A percentile compares a stretch with the other conserved stretches of the same genome.
These are phyloP conservation scores for Podaxis sp. DNA, from an alignment of 768 basidiomycete species.

Conservation along the genomic window DNA sequence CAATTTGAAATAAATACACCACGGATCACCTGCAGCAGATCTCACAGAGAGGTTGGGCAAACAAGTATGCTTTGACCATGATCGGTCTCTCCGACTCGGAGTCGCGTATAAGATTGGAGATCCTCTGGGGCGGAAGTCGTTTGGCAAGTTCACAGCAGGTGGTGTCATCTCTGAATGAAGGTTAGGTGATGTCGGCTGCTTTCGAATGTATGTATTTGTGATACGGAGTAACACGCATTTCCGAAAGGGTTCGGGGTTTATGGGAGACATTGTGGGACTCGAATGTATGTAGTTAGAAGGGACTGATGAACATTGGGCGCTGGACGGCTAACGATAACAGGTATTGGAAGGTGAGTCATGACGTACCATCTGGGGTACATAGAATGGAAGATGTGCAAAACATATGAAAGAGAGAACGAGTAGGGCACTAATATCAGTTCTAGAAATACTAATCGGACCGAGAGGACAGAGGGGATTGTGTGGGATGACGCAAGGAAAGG, in stretches of 20 bases:
- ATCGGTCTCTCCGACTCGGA: neutral
- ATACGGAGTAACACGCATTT: neutral
- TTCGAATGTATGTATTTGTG: neutral
- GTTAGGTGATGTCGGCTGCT: neutral
- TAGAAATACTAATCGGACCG: conserved; percentile 9
- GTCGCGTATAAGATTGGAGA: neutral
- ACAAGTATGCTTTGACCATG: neutral
- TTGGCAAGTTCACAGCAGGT: too few relatives aligned
- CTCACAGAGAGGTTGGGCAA: neutral
- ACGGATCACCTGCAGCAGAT: neutral
- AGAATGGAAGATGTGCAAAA: conserved; percentile 8
- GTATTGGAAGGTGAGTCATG: conserved; percentile 6
- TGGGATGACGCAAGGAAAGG: neutral
- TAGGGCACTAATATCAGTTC: neutral
- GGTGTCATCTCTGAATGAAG: neutral
- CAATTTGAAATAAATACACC: neutral
- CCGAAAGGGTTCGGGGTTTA: neutral
- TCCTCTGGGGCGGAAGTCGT: neutral
- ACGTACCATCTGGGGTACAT: conserved; percentile 5
- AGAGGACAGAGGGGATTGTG: too few relatives aligned
- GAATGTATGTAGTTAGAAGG: neutral
- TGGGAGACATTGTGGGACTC: neutral
- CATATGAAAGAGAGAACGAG: neutral
- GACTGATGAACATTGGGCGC: too few relatives aligned
- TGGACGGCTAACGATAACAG: neutral